Evolutionary conservation across 768 basidiomycete genomes (phyloP), one percentile per base, ranked within the genome.

Genomic region (Cystobasidium onofrii): DNA sequence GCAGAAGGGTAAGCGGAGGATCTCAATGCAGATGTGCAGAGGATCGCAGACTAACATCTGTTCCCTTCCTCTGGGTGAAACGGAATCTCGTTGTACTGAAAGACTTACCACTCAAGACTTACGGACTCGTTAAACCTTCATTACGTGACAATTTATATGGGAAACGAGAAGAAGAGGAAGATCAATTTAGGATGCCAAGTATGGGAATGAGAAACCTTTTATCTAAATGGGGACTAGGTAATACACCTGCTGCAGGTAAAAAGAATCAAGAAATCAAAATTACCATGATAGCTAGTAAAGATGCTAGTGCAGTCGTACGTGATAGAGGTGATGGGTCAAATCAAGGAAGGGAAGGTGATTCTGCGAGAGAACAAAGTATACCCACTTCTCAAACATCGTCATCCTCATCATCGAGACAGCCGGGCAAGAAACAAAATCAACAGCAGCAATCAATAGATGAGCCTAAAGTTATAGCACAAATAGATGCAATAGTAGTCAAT

Each of bases 91-190:
- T 34, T 18, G n/a, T 20, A n/a, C 41, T 39, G 23, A 27, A 54
- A 71, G 69, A 71, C 31, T 46, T 71, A 23, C 69, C 69, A n/a
- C 41, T 71, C 20, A 71, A 71, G 43, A 60, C 69, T 10, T 71
- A 71, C 43, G 69, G 69, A 23, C 69, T 71, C 13, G 69, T 60
- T 34, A 31, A 34, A 36, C 69, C 69, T 15, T 60, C 69, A 23
- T 55, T 71, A 25, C 33, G 36, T 55, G 69, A 71, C 43, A 34
- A 60, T 15, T 29, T 31, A 9, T 23, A 36, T 15, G 55, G 55
- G 29, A 33, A 31, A 25, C 13, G 29, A 29, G 43, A 60, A n/a
- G 54, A 55, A 29, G 43, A 60, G 10, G 54, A 55, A 9, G 69
- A 71, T 71, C 10, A 39, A 27, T 41, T 15, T 17, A 7, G 43